Percentiles rank a stretch among this genome's conserved stretches.
Conservation (phyloP, 345 rosid species). For the Brassica incana region DNA sequence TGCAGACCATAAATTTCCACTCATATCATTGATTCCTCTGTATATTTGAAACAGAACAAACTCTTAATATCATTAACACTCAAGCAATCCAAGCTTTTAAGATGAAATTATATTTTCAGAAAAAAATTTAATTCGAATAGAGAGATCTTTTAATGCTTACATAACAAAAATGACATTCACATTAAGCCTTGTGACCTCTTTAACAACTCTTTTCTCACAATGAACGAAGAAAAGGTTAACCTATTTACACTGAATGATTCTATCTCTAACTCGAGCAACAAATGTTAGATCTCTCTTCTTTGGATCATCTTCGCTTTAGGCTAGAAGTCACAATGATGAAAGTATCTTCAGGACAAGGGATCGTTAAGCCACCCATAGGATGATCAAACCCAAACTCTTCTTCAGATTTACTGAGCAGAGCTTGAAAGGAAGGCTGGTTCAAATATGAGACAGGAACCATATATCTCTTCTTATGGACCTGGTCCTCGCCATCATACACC, state of each 20-base stretch:
- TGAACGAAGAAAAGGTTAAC: background rate
- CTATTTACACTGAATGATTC: background rate
- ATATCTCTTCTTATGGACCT: constrained; percentile 41
- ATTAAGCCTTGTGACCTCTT: background rate
- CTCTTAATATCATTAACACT: background rate
- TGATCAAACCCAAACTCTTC: constrained; percentile 55
- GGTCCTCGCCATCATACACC: constrained; percentile 50
- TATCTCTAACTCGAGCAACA: background rate
- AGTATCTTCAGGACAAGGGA: constrained; percentile 49
- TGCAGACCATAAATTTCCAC: background rate
- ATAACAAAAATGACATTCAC: background rate
- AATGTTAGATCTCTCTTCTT: constrained; percentile 2
- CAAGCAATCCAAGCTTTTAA: background rate
- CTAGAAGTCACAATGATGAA: constrained; percentile 43
- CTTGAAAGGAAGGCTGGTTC: constrained; percentile 47
- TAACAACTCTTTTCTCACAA: constrained; percentile 26
- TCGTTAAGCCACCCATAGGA: constrained; percentile 53
- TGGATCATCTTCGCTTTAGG: constrained; percentile 15
- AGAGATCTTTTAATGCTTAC: background rate
- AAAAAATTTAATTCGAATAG: background rate
- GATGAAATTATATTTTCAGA: background rate
- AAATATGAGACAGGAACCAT: constrained; percentile 48
- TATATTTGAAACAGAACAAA: background rate
- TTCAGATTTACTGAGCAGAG: constrained; percentile 45
- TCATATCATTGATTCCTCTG: background rate